Conservation (phyloP, 495 filamentous ascomycete genomes). For the Patellaria atrata region DNA sequence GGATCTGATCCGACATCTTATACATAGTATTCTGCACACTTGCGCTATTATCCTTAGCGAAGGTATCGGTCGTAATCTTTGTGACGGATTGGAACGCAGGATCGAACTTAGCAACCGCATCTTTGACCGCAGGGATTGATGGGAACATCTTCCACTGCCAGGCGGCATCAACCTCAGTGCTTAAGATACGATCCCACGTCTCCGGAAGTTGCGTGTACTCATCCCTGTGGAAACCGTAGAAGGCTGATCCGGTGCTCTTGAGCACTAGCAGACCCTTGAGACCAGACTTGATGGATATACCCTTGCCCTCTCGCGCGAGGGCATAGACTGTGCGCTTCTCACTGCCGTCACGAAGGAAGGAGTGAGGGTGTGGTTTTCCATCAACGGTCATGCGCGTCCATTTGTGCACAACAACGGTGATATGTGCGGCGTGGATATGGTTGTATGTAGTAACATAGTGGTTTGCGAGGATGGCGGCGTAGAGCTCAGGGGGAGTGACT, state of each 20-base stretch:
- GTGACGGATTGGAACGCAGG: slow-evolving; percentile 60
- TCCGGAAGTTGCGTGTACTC: slow-evolving; percentile 84
- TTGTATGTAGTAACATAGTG: slow-evolving; percentile 81
- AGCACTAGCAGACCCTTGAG: slow-evolving; percentile 75
- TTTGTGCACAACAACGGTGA: slow-evolving; percentile 69
- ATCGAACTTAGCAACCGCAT: slow-evolving; percentile 54
- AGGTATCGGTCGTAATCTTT: slow-evolving; percentile 73
- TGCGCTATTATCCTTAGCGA: slow-evolving; percentile 81
- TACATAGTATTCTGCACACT: slow-evolving; percentile 98
- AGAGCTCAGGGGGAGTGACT: slow-evolving; percentile 85
- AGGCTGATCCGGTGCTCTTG: slow-evolving; percentile 94
- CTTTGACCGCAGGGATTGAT: slow-evolving; percentile 51
- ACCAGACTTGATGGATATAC: slow-evolving; percentile 35
- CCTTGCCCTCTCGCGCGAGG: slow-evolving; percentile 28
- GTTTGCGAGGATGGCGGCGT: slow-evolving; percentile 63
- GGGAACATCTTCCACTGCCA: slow-evolving; percentile 74
- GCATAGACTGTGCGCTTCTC: slow-evolving; percentile 71
- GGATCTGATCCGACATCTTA: slow-evolving; percentile 86
- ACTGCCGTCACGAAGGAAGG: slow-evolving; percentile 76
- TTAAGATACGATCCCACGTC: slow-evolving; percentile 87
- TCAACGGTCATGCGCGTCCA: slow-evolving; percentile 86
- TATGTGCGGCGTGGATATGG: slow-evolving; percentile 72
- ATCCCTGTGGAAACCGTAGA: slow-evolving; percentile 85
- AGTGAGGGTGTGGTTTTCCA: slow-evolving; percentile 90
- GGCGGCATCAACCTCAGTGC: slow-evolving; percentile 71